Conservation (phyloP, 441 rosid species). For the Pelargonium fulgidum region DNA sequence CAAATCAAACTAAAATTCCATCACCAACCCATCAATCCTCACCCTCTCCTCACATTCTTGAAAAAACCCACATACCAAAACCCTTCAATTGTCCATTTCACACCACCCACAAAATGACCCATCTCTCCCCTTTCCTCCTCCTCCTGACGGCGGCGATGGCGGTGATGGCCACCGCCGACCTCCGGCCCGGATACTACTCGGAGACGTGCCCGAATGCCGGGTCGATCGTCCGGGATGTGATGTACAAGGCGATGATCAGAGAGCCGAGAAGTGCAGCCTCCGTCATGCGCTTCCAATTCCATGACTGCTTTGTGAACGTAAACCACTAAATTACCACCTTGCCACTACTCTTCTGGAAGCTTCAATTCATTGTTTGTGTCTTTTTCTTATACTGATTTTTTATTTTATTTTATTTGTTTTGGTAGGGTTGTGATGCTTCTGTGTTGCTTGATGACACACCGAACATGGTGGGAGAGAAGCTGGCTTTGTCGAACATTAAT, state of each 20-base stretch:
- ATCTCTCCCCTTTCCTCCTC: neutral
- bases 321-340: neutral
- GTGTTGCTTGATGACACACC: slow-evolving; percentile 43
- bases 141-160: neutral
- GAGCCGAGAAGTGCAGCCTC: slow-evolving; percentile 57
- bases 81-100: too few relatives aligned
- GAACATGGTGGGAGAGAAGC: slow-evolving; percentile 50
- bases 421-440: slow-evolving; percentile 70
- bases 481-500: slow-evolving; percentile 23
- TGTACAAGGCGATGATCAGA: slow-evolving; percentile 27
- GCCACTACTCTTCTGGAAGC: too few relatives aligned
- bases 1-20: too few relatives aligned
- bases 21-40: too few relatives aligned
- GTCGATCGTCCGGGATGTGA: slow-evolving; percentile 29
- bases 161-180: neutral
- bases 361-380: neutral
- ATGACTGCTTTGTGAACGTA: slow-evolving; percentile 72
- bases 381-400: neutral
- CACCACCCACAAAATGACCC: neutral
- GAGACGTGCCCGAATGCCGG: slow-evolving; percentile 40
- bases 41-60: too few relatives aligned
- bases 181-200: neutral
- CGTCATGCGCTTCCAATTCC: slow-evolving; percentile 66
- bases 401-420: neutral
- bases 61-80: too few relatives aligned